Evolutionary conservation across 176 grass and related monocot genomes (phyloP).

Genomic region (Olyra latifolia): DNA sequence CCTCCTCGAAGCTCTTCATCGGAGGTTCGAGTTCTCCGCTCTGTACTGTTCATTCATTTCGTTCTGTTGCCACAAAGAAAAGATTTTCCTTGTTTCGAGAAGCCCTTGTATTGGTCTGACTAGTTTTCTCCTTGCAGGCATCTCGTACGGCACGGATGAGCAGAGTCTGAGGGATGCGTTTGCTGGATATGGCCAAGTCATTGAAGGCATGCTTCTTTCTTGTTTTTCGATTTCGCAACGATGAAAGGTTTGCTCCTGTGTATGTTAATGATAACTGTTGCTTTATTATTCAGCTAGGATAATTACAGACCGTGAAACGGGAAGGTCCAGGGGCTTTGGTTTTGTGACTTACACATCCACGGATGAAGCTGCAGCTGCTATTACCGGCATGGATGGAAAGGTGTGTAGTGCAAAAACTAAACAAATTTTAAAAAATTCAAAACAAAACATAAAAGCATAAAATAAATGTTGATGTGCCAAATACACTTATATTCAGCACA

Average conservation of each 20-base stretch:
- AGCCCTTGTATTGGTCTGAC: neutral
- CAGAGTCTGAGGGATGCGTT: constrained; percentile 60
- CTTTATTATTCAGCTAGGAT: constrained; percentile 56
- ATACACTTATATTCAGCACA: no score
- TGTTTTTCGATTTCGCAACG: neutral
- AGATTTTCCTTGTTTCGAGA: neutral
- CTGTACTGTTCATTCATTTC: neutral
- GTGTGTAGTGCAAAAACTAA: no score
- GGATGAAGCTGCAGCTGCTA: constrained; percentile 54
- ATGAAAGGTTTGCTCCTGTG: neutral
- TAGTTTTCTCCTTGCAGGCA: constrained; percentile 26
- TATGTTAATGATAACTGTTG: neutral
- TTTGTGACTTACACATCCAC: constrained; percentile 64
- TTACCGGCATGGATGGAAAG: constrained; percentile 70
- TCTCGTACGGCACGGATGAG: constrained; percentile 72
- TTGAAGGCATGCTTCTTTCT: constrained; percentile 43
- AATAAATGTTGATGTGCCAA: no score
- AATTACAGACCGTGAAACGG: constrained; percentile 54
- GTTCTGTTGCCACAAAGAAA: neutral
- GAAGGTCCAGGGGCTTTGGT: constrained; percentile 70
- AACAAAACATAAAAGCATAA: no score
- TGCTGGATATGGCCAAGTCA: constrained; percentile 54
- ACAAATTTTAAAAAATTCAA: no score
- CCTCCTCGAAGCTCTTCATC: constrained; percentile 65
- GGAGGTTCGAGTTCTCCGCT: constrained; percentile 37